Evolutionary conservation across 2,329 filamentous ascomycete species (phyloP).

Genomic region (Colletotrichum sp.): DNA sequence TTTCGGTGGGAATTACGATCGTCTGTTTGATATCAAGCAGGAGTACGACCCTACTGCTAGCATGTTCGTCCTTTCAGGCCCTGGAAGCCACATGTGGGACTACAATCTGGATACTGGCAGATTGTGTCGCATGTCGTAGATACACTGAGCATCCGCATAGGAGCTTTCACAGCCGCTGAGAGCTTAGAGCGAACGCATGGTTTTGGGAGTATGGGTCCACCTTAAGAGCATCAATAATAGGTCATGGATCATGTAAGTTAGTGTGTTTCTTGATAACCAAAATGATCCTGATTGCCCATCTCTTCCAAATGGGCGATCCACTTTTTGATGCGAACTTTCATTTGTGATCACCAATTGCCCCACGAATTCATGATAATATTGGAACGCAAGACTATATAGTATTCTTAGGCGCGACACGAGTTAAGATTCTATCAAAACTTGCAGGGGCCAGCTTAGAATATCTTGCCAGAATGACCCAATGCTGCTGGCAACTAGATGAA

Average conservation of each 20-base stretch:
- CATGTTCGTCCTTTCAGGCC: conserved; percentile 19
- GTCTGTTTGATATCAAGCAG: conserved; percentile 30
- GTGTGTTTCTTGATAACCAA: fast-evolving
- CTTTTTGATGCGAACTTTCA: fast-evolving
- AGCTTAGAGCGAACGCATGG: neutral
- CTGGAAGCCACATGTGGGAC: conserved; percentile 22
- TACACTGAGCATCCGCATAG: neutral
- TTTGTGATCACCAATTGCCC: neutral
- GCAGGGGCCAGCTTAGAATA: conserved; percentile 36
- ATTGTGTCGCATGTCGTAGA: neutral
- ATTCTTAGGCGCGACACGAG: fast-evolving
- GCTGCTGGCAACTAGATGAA: conserved; percentile 34
- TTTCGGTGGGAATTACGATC: conserved; percentile 30
- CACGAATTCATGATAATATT: neutral
- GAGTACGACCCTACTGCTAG: conserved; percentile 29
- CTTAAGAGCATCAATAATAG: neutral
- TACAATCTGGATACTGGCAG: neutral
- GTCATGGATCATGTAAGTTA: neutral
- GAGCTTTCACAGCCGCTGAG: fast-evolving
- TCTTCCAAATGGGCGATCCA: neutral
- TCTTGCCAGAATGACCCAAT: conserved; percentile 38
- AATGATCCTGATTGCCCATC: neutral
- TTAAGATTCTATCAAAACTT: conserved; percentile 24
- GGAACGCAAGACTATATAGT: neutral
- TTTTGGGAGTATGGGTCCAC: neutral